A percentile compares a stretch with the other conserved stretches of the same genome.
Conservation (phyloP, 2,329 filamentous ascomycete genomes). For the Byssothecium circinans region DNA sequence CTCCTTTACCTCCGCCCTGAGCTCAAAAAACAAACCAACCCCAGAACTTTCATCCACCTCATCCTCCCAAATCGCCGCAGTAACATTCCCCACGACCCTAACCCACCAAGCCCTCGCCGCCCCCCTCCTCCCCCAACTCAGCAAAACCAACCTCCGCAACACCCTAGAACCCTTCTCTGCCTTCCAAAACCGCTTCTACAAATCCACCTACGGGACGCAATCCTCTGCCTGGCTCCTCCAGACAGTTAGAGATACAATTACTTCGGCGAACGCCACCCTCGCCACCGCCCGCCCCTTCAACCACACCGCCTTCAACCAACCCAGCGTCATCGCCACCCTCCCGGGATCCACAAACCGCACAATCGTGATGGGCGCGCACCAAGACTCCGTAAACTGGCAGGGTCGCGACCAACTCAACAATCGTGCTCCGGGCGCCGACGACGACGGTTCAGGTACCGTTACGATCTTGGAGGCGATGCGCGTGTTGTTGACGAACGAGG, state of each 20-base stretch:
- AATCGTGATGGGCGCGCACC: constrained; percentile 84
- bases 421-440: constrained; percentile 85
- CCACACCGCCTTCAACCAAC: constrained; percentile 84
- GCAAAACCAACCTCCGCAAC: constrained; percentile 20
- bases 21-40: not conserved
- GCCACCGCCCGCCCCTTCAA: constrained; percentile 71
- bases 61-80: constrained; percentile 7
- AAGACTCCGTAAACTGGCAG: constrained; percentile 81
- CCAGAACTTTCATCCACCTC: not conserved
- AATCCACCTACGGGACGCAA: constrained; percentile 60
- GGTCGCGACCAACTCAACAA: constrained; percentile 52
- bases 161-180: constrained; percentile 21
- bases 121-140: constrained; percentile 21
- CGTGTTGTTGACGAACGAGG: constrained; percentile 69
- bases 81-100: constrained; percentile 16
- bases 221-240: constrained; percentile 83
- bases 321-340: constrained; percentile 85
- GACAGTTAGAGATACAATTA: constrained; percentile 70
- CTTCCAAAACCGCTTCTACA: constrained; percentile 30
- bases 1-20: too few species aligned
- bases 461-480: constrained; percentile 90
- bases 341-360: constrained; percentile 81
- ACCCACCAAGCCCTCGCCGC: constrained; percentile 16
- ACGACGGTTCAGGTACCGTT: constrained; percentile 87
- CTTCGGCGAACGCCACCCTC: constrained; percentile 66